Percentiles rank a stretch among this genome's conserved stretches.
These are phyloP conservation scores for Saccharomyces hybrid DNA, from an alignment of 1,139 yeast species.

Conservation along the genomic window DNA sequence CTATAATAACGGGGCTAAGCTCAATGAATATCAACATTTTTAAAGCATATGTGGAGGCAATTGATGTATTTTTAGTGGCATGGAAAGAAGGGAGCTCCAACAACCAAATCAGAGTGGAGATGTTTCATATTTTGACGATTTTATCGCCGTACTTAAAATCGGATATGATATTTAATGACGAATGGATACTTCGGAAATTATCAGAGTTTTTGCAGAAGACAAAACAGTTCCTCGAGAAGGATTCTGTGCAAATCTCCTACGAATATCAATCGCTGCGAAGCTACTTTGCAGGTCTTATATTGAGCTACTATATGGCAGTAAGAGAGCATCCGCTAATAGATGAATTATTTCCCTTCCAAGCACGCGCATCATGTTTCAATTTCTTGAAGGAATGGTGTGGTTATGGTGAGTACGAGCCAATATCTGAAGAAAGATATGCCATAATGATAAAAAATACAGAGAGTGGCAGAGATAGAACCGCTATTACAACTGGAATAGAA, in stretches of 20 bases:
- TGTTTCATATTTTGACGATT: slow-evolving; percentile 67
- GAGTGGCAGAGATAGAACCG: slow-evolving; percentile 37
- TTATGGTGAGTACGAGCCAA: slow-evolving; percentile 56
- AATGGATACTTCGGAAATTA: slow-evolving; percentile 59
- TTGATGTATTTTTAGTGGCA: slow-evolving; percentile 57
- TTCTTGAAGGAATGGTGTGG: slow-evolving; percentile 94
- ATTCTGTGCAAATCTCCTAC: slow-evolving; percentile 56
- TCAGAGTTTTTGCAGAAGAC: slow-evolving; percentile 59
- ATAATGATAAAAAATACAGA: slow-evolving; percentile 47
- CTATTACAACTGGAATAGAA: slow-evolving; percentile 61
- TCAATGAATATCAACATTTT: slow-evolving; percentile 87
- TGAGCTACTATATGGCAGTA: slow-evolving; percentile 56
- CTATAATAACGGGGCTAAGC: slow-evolving; percentile 79
- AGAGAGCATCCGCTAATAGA: slow-evolving; percentile 32
- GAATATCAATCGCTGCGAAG: slow-evolving; percentile 72
- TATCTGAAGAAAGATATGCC: slow-evolving; percentile 61
- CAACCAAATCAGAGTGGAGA: slow-evolving; percentile 57
- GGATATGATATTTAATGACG: slow-evolving; percentile 51
- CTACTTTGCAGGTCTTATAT: slow-evolving; percentile 72
- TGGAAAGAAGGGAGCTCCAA: slow-evolving; percentile 44
- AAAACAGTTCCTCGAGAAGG: slow-evolving; percentile 52
- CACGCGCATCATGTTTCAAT: slow-evolving; percentile 74
- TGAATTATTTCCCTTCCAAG: slow-evolving; percentile 74
- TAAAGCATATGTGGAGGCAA: slow-evolving; percentile 70
- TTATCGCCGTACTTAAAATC: slow-evolving; percentile 58